Evolutionary conservation across 306 rosid species (phyloP).

Genomic region (Cercis canadensis): DNA sequence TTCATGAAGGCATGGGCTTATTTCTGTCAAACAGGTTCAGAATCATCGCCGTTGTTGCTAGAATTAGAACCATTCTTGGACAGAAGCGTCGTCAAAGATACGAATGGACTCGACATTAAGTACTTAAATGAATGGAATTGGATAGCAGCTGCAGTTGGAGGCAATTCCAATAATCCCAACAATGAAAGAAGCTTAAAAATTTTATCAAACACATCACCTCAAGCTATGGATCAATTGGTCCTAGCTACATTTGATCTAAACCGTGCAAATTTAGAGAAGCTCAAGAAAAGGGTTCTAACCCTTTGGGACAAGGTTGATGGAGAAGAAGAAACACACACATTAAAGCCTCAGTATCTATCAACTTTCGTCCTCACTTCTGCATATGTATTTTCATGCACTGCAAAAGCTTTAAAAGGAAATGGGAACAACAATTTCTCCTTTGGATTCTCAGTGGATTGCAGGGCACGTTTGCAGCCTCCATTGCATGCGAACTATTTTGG

Average conservation of each 20-base stretch:
- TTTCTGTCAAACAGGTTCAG: constrained; percentile 28
- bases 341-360: neutral
- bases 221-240: no score
- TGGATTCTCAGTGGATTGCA: constrained; percentile 41
- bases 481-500: constrained; percentile 50
- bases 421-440: constrained; percentile 1
- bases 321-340: no score
- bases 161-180: no score
- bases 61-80: constrained; percentile 55
- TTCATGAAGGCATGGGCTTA: constrained; percentile 54
- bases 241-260: constrained; percentile 37
- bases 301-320: no score
- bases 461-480: constrained; percentile 44
- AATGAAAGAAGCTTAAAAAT: no score
- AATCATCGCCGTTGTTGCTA: neutral
- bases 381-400: constrained; percentile 33
- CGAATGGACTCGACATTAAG: constrained; percentile 25
- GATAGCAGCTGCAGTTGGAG: no score
- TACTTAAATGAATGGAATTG: no score
- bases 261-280: constrained; percentile 30
- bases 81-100: constrained; percentile 45
- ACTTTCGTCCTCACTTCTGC: constrained; percentile 43
- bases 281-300: neutral
- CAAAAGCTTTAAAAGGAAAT: constrained; percentile 14
- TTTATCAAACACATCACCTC: no score